Evolutionary conservation across 129 eudicot genomes (phyloP).

Genomic region (Cynara cardunculus): DNA sequence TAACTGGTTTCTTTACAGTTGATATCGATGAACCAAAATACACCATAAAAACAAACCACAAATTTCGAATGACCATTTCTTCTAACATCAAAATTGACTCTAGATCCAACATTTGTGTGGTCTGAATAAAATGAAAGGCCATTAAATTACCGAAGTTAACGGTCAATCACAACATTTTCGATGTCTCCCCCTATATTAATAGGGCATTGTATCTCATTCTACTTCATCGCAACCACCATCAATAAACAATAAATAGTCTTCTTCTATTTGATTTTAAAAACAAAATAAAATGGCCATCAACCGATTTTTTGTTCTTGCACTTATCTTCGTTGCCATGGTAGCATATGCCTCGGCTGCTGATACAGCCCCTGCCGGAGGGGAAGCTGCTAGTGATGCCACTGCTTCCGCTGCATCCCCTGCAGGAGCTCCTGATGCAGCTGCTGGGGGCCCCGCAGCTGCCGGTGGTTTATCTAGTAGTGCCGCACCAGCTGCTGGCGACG

Average conservation of each 20-base stretch:
- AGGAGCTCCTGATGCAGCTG: constrained; percentile 10
- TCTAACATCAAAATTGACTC: background rate
- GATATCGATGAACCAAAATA: background rate
- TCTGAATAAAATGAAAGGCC: background rate
- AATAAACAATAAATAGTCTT: constrained; percentile 12
- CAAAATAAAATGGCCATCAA: constrained; percentile 42
- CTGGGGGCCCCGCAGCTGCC: constrained; percentile 16
- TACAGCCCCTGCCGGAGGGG: constrained; percentile 6
- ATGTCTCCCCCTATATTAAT: constrained; percentile 10
- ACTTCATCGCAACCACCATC: constrained; percentile 25
- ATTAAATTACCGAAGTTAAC: constrained; percentile 16
- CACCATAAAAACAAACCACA: constrained; percentile 4
- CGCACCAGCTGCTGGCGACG: constrained; percentile 7
- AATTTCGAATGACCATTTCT: background rate
- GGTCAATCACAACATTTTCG: constrained; percentile 15
- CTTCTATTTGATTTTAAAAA: constrained; percentile 12
- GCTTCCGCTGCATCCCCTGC: constrained; percentile 15
- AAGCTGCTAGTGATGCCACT: constrained; percentile 1
- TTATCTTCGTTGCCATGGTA: constrained; percentile 36
- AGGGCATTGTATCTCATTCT: background rate
- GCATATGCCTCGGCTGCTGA: constrained; percentile 38
- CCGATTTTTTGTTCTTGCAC: constrained; percentile 37
- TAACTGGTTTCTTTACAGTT: background rate
- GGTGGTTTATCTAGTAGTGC: constrained; percentile 22
- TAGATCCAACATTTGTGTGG: constrained; percentile 22